Percentiles rank a stretch among this genome's conserved stretches.
Evolutionary conservation across 129 eudicot genomes (phyloP).

Genomic region (Ambrosia artemisiifolia): DNA sequence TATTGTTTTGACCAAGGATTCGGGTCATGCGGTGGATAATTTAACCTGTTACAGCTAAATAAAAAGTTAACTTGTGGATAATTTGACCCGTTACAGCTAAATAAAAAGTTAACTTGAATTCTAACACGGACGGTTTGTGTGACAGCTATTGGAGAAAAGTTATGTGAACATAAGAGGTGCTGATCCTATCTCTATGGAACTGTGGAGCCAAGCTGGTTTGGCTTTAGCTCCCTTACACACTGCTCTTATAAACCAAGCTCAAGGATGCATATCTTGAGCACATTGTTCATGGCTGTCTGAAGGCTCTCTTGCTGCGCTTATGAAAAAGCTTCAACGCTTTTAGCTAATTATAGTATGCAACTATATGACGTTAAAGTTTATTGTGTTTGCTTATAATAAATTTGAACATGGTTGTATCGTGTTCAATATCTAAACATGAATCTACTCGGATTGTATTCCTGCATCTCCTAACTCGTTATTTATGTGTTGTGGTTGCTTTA

Average conservation of each 20-base stretch:
- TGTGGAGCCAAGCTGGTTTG: constrained; percentile 3
- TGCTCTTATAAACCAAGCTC: background rate
- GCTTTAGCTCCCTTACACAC: background rate
- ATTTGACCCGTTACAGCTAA: background rate
- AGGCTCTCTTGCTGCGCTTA: background rate
- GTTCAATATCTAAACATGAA: background rate
- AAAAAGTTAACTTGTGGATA: background rate
- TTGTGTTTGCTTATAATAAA: constrained; percentile 7
- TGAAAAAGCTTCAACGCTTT: constrained; percentile 22
- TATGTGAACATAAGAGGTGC: background rate
- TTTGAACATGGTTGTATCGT: constrained; percentile 3
- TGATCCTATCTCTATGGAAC: constrained; percentile 16
- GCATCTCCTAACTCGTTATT: background rate
- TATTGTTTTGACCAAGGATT: background rate
- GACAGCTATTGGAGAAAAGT: constrained; percentile 8
- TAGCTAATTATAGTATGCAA: constrained; percentile 5
- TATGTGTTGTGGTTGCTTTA: background rate
- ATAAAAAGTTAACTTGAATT: background rate
- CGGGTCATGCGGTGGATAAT: background rate
- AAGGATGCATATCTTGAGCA: background rate
- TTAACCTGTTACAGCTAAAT: background rate
- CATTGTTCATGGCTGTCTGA: constrained; percentile 2
- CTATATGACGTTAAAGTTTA: background rate
- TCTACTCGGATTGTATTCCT: background rate
- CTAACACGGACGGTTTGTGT: background rate